Evolutionary conservation across 2,329 filamentous ascomycete species (phyloP), one percentile per base, ranked within the genome.

Genomic region (Hypocreales sp.): DNA sequence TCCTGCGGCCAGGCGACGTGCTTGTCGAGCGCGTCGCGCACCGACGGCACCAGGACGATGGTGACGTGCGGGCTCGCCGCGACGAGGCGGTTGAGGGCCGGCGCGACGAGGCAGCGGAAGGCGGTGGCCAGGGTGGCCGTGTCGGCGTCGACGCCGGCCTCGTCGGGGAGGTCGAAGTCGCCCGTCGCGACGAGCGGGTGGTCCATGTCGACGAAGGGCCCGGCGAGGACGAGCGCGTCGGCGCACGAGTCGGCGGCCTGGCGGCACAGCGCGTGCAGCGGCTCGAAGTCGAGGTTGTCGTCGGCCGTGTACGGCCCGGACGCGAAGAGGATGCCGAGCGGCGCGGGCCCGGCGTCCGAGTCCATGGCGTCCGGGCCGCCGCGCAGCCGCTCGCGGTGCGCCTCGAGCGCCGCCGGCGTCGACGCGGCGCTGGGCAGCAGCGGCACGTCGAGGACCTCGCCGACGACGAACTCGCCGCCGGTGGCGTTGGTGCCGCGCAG

Each of bases 271-370:
- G 80, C 72, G 42, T 84, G 74, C 2, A 98, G 60, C 7, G 87
- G 79, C 42, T 92, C 80, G 46, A 86, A 98, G 38, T 84, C 79
- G 24, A 98, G 72, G 44, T 92, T 92, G 42, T 87, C 80, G 40
- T 95, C 86, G 3, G 84, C 73, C 1, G 86, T 93, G 52, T 92
- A 98, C 0, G 90, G 90, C 0, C 90, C 90, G 0, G 83, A 71
- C 2, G 79, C 82, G 32, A 87, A 65, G 20, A 94, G 52, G 27
- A 92, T 60, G 40, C 67, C 84, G 12, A 95, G 54, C 1, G 87
- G 84, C 7, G 71, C 58, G 1, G 70, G 64, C 10, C 52, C 46
- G 4, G 42, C 35, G 29, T 51, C 53, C 3, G 61, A 56, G 20
- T 67, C 73, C 66, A 74, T 72, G 15, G 63, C 64, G 35, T 75